These are phyloP conservation scores for Corymbia maculata DNA, from an alignment of 345 rosid genomes.

Conservation along the genomic window DNA sequence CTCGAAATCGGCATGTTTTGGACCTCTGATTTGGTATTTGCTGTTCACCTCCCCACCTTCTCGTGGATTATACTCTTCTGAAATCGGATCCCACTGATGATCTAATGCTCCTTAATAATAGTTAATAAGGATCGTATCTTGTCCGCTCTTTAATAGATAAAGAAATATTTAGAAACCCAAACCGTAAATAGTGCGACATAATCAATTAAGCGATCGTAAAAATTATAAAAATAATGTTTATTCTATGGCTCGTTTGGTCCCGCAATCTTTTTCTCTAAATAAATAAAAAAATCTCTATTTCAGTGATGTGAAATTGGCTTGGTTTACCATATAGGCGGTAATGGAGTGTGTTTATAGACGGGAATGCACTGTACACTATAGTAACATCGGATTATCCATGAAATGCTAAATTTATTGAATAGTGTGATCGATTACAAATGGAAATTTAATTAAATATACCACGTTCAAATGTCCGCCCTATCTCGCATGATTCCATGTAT, in stretches of 20 bases:
- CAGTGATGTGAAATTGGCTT: too few species aligned
- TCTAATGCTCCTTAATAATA: neutral
- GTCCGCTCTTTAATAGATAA: too few species aligned
- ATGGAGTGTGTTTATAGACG: too few species aligned
- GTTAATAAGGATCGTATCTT: neutral
- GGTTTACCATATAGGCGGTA: too few species aligned
- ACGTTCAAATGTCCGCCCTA: neutral
- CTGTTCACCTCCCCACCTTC: neutral
- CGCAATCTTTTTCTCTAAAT: too few species aligned
- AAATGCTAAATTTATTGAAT: too few species aligned
- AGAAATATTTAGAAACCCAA: neutral
- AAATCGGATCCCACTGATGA: neutral
- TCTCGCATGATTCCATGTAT: too few species aligned
- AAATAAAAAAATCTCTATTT: too few species aligned
- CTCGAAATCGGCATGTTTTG: neutral
- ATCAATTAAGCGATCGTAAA: neutral
- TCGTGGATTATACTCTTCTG: neutral
- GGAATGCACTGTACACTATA: too few species aligned
- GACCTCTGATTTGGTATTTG: neutral
- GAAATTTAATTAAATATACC: neutral
- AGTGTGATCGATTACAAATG: too few species aligned
- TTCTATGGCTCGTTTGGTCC: too few species aligned
- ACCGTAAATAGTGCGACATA: fast-evolving
- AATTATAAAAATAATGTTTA: neutral
- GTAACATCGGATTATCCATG: too few species aligned